phyloP scores from a whole-genome alignment of 306 rosid species.

The Quercus robur region DNA sequence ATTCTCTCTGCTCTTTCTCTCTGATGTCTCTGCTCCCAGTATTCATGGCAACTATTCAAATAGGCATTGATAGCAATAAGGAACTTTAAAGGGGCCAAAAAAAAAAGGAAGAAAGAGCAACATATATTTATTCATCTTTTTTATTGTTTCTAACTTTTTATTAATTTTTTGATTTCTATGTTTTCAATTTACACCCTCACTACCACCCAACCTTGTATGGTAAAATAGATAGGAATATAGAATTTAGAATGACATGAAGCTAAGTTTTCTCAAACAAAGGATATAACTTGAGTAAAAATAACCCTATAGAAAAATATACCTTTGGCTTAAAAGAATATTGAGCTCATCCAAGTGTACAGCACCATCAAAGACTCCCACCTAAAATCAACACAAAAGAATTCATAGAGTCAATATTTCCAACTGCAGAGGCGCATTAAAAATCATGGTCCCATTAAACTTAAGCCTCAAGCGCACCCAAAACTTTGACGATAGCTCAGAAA shows the following conservation, averaged over 20 bases:
- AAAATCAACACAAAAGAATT: slow-evolving; percentile 15
- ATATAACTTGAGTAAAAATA: background rate
- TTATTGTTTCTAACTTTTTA: background rate
- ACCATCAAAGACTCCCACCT: slow-evolving; percentile 55
- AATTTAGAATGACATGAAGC: background rate
- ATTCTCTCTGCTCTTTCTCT: slow-evolving; percentile 75
- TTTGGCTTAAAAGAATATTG: slow-evolving; percentile 46
- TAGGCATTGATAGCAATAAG: background rate
- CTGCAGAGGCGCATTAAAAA: background rate
- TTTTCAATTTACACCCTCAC: too few relatives aligned
- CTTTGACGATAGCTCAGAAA: too few relatives aligned
- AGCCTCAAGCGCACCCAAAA: background rate
- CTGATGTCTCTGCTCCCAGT: slow-evolving; percentile 69
- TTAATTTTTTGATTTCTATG: too few relatives aligned
- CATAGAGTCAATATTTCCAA: too few relatives aligned
- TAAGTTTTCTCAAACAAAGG: background rate
- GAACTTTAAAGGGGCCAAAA: background rate
- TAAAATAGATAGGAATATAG: background rate
- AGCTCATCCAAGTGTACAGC: slow-evolving; percentile 78
- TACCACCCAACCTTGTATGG: background rate
- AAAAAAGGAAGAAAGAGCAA: background rate
- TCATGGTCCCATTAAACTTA: background rate
- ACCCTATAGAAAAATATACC: slow-evolving; percentile 33
- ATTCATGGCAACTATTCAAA: slow-evolving; percentile 53
- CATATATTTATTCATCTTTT: background rate